Base-by-base conservation (phyloP, 805 yeast species). In the Yarrowia osloensis region DNA sequence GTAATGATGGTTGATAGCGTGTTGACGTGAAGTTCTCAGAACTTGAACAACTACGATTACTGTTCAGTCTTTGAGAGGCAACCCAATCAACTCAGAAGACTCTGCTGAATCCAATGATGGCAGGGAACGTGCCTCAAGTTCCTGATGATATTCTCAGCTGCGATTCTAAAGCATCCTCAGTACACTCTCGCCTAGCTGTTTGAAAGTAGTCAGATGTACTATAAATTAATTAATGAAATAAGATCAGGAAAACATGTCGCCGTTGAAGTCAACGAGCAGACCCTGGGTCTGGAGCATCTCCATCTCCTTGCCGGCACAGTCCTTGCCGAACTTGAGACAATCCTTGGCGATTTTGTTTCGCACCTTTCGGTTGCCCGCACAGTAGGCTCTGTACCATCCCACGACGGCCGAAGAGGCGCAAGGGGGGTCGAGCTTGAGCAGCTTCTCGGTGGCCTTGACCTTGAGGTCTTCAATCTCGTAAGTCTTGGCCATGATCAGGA, bases 331-430 rank as follows among this genome's bases (percentile, higher is more conserved):
- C 29, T 61, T 61, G 19, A 31, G 21, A 24, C 66, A 61, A 31
- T 61, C 66, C 40, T 61, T 44, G 31, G 66, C 66, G 12, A 44
- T 61, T 44, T 61, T 61, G 31, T 15, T 7, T 17, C 66, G 33
- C 6, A 44, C 54, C 42, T 61, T 46, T 31, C 33, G n/a, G 33
- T 61, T 61, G 8, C 42, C 66, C 15, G 54, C 66, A 7, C 54
- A 44, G 54, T 61, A 44, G 19, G 66, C 66, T 46, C 66, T 44
- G 54, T 61, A 61, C 66, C 66, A 61, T 22, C 66, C 66, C 15
- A 33, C n/a, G n/a, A 61, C 42, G 3, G 66, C 66, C 8, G 52
- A 29, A 1, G 54, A 17, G 17, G 66, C 66, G 6, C 33, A 22
- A 11, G 66, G 66, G 24, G 66, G 44, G 17, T 44, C 54, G 3